Percentiles rank a stretch among this genome's conserved stretches.
Conservation (phyloP, 495 filamentous ascomycete genomes). For the Penicillium parvum region DNA sequence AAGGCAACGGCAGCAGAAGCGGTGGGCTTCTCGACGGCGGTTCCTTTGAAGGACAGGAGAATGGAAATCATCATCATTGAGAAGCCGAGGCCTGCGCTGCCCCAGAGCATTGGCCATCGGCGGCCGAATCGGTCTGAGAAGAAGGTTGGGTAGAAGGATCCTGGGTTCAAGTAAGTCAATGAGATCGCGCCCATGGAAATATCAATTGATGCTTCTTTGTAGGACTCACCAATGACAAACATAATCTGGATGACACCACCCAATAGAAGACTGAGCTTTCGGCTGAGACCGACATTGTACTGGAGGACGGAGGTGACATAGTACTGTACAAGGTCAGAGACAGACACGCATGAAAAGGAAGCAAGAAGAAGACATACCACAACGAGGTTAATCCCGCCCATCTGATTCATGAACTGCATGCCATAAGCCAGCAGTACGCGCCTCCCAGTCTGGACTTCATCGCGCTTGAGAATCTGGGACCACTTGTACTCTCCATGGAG, state of each 20-base stretch:
- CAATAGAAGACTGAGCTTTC: constrained; percentile 43
- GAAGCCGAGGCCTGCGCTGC: constrained; percentile 38
- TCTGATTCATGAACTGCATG: constrained; percentile 36
- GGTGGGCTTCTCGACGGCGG: constrained; percentile 26
- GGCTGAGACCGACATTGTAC: constrained; percentile 44
- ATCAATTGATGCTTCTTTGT: background rate
- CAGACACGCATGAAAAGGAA: background rate
- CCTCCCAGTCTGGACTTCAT: background rate
- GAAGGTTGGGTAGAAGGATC: constrained; percentile 32
- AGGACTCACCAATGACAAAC: constrained; percentile 26
- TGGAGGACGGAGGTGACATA: constrained; percentile 50
- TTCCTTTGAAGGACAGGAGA: constrained; percentile 31
- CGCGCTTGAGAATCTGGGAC: constrained; percentile 33
- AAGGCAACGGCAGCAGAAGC: constrained; percentile 36
- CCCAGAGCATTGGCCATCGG: constrained; percentile 51
- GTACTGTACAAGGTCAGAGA: constrained; percentile 19
- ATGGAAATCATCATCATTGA: constrained; percentile 46
- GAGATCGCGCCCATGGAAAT: too few relatives aligned
- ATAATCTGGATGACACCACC: constrained; percentile 43
- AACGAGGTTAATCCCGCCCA: constrained; percentile 49
- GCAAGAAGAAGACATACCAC: constrained; percentile 21
- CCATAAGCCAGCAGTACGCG: constrained; percentile 42
- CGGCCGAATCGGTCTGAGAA: constrained; percentile 46
- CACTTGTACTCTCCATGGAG: constrained; percentile 26
- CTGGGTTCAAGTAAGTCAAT: too few relatives aligned